Evolutionary conservation across 495 filamentous ascomycete species (phyloP).

Genomic region (Clohesyomyces aquaticus): DNA sequence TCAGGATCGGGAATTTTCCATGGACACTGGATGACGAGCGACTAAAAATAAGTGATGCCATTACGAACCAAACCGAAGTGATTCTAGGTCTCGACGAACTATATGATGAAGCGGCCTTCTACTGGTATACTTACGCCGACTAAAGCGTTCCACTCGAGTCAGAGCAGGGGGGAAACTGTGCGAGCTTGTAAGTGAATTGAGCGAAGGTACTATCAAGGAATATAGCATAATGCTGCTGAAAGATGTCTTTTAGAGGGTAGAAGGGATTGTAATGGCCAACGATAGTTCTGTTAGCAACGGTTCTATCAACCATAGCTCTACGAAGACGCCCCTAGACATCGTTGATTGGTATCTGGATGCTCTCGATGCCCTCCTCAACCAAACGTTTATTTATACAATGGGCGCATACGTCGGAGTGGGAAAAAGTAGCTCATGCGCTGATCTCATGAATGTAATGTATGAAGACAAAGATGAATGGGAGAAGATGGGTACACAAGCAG

Average conservation of each 20-base stretch:
- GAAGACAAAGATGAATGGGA: conserved; percentile 23
- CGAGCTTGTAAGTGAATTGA: not conserved
- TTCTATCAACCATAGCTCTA: not conserved
- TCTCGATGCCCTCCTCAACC: conserved; percentile 11
- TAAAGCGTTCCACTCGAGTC: not conserved
- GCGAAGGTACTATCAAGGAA: not conserved
- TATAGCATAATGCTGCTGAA: conserved; percentile 1
- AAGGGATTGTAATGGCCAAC: too few relatives aligned
- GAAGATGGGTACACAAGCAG: conserved; percentile 27
- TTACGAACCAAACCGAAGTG: too few relatives aligned
- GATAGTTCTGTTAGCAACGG: too few relatives aligned
- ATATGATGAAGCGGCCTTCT: not conserved
- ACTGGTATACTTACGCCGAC: not conserved
- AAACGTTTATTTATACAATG: conserved; percentile 12
- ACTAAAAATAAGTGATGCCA: too few relatives aligned
- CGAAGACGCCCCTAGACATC: conserved; percentile 1
- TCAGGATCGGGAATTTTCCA: too few relatives aligned
- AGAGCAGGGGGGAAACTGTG: not conserved
- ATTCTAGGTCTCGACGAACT: too few relatives aligned
- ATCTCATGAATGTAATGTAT: conserved; percentile 17
- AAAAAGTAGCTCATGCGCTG: conserved; percentile 6
- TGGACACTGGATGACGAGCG: too few relatives aligned
- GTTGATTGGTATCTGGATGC: not conserved
- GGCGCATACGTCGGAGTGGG: conserved; percentile 34
- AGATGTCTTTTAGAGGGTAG: not conserved